Base-by-base conservation (phyloP, 1,284 basidiomycete species). In the Tilletiopsis washingtonensis region DNA sequence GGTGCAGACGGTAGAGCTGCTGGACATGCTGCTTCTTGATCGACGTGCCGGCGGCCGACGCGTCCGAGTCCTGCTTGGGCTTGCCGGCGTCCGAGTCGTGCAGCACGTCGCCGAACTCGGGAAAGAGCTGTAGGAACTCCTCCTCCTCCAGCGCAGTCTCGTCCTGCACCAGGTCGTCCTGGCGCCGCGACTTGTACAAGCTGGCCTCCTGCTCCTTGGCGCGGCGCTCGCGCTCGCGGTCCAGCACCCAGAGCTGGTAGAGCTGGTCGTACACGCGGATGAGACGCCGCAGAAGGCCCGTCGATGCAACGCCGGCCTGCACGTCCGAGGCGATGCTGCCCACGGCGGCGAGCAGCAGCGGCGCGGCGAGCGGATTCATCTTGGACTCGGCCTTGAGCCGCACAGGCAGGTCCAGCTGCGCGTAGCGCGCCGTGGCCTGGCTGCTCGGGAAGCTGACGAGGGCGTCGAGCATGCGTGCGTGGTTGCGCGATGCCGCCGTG, bases 81-180 rank as follows among this genome's bases (percentile, higher is more conserved):
- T 17, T 34, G 32, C 2, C 17, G 17, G 12, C 32, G 32, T 34
- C 12, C 3, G 12, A 11, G 17, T 44, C 43, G 9, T 65, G 65
- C 37, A 73, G 67, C 23, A 84, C 74, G 21, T 79, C 79, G 48
- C 84, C 80, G 65, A 85, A 96, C 19, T 83, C 81, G 2, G 91
- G 90, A 74, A 97, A 96, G 41, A 94, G 74, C 2, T 79, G 75
- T 21, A 81, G 75, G 69, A 94, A 88, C 65, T 96, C 91, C 54
- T 79, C 78, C 70, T 86, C 86, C 65, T 93, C 74, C 12, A 71
- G 53, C 42, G 72, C 85, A 9, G 81, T 81, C 55, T 91, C 91
- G 11, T 80, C 80, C 9, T 80, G 74, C 23, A 80, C 78, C 24
- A 80, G 77, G 44, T 86, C 76, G 26, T 82, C 79, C 24, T 80